phyloP scores from a whole-genome alignment of 2,329 filamentous ascomycete genomes.

The Fusarium transvaalense region DNA sequence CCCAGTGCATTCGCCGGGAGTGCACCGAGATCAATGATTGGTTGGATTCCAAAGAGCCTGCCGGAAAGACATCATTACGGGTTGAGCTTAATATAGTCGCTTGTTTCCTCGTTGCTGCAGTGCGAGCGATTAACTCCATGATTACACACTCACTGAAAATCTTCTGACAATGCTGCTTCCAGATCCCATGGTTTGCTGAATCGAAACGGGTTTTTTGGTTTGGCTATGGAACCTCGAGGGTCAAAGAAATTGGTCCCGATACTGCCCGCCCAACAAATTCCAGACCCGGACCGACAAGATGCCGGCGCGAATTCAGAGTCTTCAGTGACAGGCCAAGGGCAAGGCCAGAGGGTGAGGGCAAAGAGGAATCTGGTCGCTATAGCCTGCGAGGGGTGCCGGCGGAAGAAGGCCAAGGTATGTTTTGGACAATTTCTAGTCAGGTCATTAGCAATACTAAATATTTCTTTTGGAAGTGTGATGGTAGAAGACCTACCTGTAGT shows the following conservation, averaged over 20 bases:
- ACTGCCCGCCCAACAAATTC: conserved; percentile 13
- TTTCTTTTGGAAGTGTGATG: conserved; percentile 9
- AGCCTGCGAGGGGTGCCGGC: conserved; percentile 24
- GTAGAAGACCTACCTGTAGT: conserved; percentile 13
- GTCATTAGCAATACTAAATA: background rate
- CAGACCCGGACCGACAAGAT: background rate
- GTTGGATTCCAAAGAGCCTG: background rate
- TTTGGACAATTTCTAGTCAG: background rate
- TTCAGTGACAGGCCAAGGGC: background rate
- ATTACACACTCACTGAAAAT: background rate
- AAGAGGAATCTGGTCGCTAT: conserved; percentile 20
- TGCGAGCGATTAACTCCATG: background rate
- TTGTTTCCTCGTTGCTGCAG: background rate
- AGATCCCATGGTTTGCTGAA: background rate
- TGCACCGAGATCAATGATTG: background rate
- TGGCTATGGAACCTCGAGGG: conserved; percentile 18
- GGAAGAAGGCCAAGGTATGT: conserved; percentile 22
- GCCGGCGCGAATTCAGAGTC: background rate
- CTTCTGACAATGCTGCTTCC: conserved; percentile 1
- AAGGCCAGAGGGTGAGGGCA: background rate
- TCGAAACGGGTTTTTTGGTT: background rate
- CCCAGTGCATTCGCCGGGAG: background rate
- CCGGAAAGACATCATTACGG: background rate
- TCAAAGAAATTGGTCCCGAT: conserved; percentile 19
- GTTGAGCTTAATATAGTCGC: background rate